Evolutionary conservation across 164 flowering plant genomes (phyloP).

Genomic region (Euptelea pleiosperma): DNA sequence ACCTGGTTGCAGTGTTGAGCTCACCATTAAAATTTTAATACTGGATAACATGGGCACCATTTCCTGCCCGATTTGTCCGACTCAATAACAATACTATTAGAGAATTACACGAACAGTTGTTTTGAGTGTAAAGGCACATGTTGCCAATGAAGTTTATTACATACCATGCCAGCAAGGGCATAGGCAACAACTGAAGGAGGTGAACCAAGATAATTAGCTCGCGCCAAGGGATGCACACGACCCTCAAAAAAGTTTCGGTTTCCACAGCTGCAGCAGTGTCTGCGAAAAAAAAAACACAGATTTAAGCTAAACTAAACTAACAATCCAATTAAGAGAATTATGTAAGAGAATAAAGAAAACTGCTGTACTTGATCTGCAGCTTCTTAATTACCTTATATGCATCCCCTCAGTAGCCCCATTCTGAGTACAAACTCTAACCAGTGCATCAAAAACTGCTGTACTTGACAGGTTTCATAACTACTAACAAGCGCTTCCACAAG

Average conservation of each 20-base stretch:
- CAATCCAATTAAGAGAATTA: not conserved
- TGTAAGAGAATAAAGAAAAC: not conserved
- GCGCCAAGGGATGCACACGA: constrained; percentile 91
- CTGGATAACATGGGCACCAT: no score
- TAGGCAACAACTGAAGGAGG: constrained; percentile 97
- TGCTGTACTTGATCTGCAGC: no score
- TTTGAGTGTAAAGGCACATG: no score
- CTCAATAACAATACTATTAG: no score
- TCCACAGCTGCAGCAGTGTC: constrained; percentile 98
- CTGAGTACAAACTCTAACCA: constrained; percentile 43
- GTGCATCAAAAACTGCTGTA: constrained; percentile 38
- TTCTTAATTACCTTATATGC: constrained; percentile 39
- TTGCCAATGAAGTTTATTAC: not conserved
- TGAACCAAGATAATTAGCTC: constrained; percentile 97
- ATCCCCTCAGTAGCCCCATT: constrained; percentile 31
- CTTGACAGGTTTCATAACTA: constrained; percentile 20
- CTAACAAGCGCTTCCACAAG: constrained; percentile 30
- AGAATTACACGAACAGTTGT: no score
- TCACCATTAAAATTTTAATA: no score
- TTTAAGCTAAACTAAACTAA: not conserved
- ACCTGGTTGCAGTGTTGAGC: no score
- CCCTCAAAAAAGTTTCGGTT: constrained; percentile 96
- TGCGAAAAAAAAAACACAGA: constrained; percentile 26
- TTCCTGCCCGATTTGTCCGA: no score
- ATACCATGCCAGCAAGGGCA: constrained; percentile 95